A percentile compares a stretch with the other conserved stretches of the same genome.
Conservation (phyloP, 805 yeast species). For the Aciculoconidium aculeatum region DNA sequence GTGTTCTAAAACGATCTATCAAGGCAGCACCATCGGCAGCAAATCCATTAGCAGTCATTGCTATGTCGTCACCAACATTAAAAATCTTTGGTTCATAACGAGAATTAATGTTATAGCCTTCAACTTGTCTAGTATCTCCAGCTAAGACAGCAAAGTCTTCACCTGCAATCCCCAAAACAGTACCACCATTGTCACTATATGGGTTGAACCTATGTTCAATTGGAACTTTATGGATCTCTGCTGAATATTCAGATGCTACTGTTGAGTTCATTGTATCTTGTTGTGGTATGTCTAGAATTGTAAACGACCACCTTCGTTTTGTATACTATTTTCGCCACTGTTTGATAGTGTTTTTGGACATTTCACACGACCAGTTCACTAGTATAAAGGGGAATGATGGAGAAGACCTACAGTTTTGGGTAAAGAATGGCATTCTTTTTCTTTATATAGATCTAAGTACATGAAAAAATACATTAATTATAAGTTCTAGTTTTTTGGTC, state of each 20-base stretch:
- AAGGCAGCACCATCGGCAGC: conserved; percentile 91
- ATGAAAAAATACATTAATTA: background rate
- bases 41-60: conserved; percentile 92
- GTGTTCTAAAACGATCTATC: conserved; percentile 63
- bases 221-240: conserved; percentile 45
- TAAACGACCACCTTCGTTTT: too few species aligned
- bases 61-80: conserved; percentile 79
- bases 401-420: background rate
- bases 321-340: conserved; percentile 6
- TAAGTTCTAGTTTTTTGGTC: background rate
- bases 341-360: conserved; percentile 2
- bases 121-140: conserved; percentile 96
- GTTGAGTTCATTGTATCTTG: conserved; percentile 29
- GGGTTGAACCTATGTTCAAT: conserved; percentile 93
- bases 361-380: conserved; percentile 3
- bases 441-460: too few species aligned
- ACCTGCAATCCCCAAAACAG: conserved; percentile 95
- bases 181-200: conserved; percentile 93
- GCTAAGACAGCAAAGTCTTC: conserved; percentile 95
- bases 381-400: background rate
- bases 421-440: too few species aligned
- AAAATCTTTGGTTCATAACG: conserved; percentile 89
- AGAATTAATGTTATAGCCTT: conserved; percentile 89
- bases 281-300: too few species aligned
- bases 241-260: conserved; percentile 62